Percentiles rank a stretch among this genome's conserved stretches.
phyloP scores from a whole-genome alignment of 352 stramenopile genomes.

The Phytophthora meadii region DNA sequence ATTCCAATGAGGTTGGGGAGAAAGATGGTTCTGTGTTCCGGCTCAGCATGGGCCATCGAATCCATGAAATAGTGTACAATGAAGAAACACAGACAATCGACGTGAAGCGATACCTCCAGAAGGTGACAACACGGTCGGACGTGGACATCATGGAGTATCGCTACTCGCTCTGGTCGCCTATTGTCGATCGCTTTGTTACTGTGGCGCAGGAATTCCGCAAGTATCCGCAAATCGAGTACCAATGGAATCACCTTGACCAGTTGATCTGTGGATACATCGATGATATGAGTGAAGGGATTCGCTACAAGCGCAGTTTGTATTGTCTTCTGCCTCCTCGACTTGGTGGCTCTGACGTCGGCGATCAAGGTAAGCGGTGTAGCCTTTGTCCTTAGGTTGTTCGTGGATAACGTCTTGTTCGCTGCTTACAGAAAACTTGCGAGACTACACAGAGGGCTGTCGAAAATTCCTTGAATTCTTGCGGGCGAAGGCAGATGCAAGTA shows the following conservation, averaged over 20 bases:
- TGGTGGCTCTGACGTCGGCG: conserved; percentile 31
- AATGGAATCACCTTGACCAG: conserved; percentile 89
- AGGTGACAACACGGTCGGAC: conserved; percentile 64
- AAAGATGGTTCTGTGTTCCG: conserved; percentile 58
- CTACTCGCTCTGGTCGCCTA: conserved; percentile 81
- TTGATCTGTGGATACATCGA: conserved; percentile 89
- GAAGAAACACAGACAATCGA: conserved; percentile 87
- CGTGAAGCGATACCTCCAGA: conserved; percentile 85
- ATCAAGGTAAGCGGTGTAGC: conserved; percentile 36
- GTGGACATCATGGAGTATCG: conserved; percentile 86
- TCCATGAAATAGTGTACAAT: conserved; percentile 90
- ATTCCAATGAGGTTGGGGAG: conserved; percentile 37
- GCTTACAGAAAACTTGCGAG: conserved; percentile 53
- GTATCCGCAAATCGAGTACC: conserved; percentile 81
- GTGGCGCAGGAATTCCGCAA: conserved; percentile 85
- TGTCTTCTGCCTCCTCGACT: conserved; percentile 70
- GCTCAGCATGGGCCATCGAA: conserved; percentile 89
- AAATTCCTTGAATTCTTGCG: conserved; percentile 80
- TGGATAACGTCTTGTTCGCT: conserved; percentile 22
- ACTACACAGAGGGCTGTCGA: conserved; percentile 67
- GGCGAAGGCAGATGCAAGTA: conserved; percentile 61
- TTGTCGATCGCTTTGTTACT: conserved; percentile 67
- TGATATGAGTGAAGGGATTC: conserved; percentile 85
- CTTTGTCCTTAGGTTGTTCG: background rate
- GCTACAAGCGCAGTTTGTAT: conserved; percentile 82